A percentile compares a stretch with the other conserved stretches of the same genome.
These are phyloP conservation scores for Boletellus sp. DNA, from an alignment of 768 basidiomycete genomes.

Conservation along the genomic window DNA sequence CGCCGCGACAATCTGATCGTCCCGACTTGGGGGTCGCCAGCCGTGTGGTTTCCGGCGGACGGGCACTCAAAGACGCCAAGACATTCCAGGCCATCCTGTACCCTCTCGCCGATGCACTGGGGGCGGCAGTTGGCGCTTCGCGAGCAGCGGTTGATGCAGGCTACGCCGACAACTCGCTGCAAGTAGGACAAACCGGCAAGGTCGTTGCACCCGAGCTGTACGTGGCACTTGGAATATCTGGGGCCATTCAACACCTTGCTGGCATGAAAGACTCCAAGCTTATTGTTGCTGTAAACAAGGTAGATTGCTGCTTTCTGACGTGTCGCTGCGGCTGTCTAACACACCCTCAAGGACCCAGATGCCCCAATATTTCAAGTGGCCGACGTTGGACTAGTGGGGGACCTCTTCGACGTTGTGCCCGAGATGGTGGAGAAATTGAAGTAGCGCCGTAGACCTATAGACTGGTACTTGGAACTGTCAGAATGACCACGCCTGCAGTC, in stretches of 20 bases:
- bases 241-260: conserved; percentile 97
- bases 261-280: conserved; percentile 99
- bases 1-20: too few species aligned
- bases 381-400: conserved; percentile 90
- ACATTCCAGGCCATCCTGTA: conserved; percentile 85
- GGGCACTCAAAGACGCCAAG: conserved; percentile 91
- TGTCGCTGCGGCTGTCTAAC: conserved; percentile 7
- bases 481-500: too few species aligned
- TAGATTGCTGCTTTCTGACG: conserved; percentile 18
- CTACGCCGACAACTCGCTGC: conserved; percentile 94
- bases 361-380: conserved; percentile 99
- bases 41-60: conserved; percentile 90
- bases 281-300: conserved; percentile 98
- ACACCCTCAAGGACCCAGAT: conserved; percentile 72
- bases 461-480: too few species aligned
- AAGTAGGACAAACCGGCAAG: conserved; percentile 99
- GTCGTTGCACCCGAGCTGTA: conserved; percentile 97
- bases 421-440: conserved; percentile 87
- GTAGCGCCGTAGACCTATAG: conserved; percentile 22
- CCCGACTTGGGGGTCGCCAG: conserved; percentile 87
- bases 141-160: conserved; percentile 98
- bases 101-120: conserved; percentile 89
- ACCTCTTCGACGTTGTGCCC: conserved; percentile 89
- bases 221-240: conserved; percentile 94
- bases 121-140: conserved; percentile 96